These are phyloP conservation scores for Hygrophila difformis DNA, from an alignment of 257 asterid species.

Conservation along the genomic window DNA sequence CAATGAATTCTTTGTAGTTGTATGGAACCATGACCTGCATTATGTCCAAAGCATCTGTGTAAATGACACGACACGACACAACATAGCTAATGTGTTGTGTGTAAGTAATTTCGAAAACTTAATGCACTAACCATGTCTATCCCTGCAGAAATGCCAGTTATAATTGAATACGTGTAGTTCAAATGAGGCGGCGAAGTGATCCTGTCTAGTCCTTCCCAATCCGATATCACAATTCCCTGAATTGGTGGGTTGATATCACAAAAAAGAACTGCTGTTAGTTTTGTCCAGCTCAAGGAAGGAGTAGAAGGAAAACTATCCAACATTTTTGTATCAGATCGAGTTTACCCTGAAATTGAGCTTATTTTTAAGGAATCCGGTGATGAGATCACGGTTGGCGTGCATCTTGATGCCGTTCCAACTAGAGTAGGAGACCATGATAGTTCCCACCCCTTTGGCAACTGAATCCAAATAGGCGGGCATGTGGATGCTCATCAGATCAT, in stretches of 20 bases:
- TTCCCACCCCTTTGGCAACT: conserved; percentile 47
- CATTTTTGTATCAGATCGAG: background rate
- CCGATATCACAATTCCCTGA: conserved; percentile 47
- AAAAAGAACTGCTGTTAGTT: background rate
- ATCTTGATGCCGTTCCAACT: conserved; percentile 84
- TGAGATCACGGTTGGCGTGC: conserved; percentile 46
- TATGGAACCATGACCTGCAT: conserved; percentile 53
- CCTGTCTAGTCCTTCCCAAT: conserved; percentile 37
- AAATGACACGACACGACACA: background rate
- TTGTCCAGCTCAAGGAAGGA: background rate
- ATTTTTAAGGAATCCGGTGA: conserved; percentile 53
- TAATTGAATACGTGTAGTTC: conserved; percentile 31
- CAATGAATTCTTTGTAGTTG: conserved; percentile 46
- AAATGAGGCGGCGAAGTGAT: conserved; percentile 31
- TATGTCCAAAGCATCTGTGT: background rate
- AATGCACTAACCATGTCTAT: conserved; percentile 33
- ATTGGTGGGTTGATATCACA: background rate
- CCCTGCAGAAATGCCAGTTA: conserved; percentile 31
- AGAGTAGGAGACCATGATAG: conserved; percentile 59
- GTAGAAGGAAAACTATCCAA: too few species aligned
- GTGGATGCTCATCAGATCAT: conserved; percentile 43
- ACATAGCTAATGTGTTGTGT: background rate
- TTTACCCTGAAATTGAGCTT: conserved; percentile 42
- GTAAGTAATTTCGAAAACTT: background rate
- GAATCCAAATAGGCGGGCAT: conserved; percentile 49